These are phyloP conservation scores for Diplodia sapinea DNA, from an alignment of 2,329 filamentous ascomycete species.

Conservation along the genomic window DNA sequence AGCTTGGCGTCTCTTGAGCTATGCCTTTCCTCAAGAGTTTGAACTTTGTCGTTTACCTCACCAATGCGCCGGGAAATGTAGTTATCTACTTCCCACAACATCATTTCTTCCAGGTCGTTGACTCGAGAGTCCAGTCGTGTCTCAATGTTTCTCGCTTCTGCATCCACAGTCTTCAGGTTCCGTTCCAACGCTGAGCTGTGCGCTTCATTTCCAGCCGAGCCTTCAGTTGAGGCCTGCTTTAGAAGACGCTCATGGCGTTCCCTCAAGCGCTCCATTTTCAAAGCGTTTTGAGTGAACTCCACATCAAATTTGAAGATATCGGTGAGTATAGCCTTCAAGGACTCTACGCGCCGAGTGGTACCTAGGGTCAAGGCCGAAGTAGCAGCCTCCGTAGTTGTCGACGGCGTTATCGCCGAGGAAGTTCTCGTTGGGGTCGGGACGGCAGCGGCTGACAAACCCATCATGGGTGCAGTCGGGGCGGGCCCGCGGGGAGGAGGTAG, in stretches of 20 bases:
- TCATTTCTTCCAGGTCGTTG: background rate
- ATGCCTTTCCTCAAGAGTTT: background rate
- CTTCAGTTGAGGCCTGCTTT: background rate
- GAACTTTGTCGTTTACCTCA: background rate
- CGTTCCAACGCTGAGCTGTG: background rate
- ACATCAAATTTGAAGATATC: background rate
- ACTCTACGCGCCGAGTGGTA: background rate
- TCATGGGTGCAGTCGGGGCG: conserved; percentile 10
- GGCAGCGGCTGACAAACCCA: background rate
- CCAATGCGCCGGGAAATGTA: background rate
- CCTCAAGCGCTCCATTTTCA: background rate
- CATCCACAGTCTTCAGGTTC: background rate
- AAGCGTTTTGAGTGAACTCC: background rate
- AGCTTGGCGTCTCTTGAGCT: background rate
- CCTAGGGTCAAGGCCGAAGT: too few relatives aligned
- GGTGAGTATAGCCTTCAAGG: background rate
- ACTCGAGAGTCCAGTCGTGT: background rate
- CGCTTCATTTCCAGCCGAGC: too few relatives aligned
- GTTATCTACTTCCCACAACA: background rate
- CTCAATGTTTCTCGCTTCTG: background rate
- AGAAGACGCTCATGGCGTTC: background rate
- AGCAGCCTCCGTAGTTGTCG: too few relatives aligned
- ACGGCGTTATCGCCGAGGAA: background rate
- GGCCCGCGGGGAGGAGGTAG: conserved; percentile 2
- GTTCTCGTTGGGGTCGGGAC: background rate